Evolutionary conservation across 495 filamentous ascomycete genomes (phyloP), one percentile per base, ranked within the genome.

Genomic region (Neurospora discreta): DNA sequence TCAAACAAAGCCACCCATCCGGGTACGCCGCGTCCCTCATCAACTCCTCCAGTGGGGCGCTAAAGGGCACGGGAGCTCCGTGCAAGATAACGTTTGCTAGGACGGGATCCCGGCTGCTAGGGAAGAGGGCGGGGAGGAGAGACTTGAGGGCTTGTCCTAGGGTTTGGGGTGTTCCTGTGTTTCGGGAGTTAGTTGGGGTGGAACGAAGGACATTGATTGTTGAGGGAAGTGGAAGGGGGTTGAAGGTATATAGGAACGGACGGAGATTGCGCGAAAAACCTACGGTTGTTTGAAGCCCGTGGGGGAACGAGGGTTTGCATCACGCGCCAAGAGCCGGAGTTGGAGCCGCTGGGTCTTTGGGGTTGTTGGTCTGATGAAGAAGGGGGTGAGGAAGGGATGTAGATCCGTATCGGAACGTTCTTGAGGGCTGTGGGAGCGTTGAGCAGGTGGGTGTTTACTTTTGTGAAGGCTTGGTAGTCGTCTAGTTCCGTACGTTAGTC

Each of bases 81-180:
- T 99, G 95, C 75, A 98, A 76, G 36, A 98, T 89, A 15, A 93
- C 90, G 73, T 92, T 92, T n/a, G 96, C 96, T 26, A 97, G 84
- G n/a, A 98, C 89, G 0, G 93, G 89, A 71, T 92, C 93, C 71
- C 94, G 81, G 70, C 92, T 88, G 78, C 91, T 94, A 0, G 93
- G 95, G 79, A 99, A 99, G 16, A 99, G 82, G 68, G 87, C 85
- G 2, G 96, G 95, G 20, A 98, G 82, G 1, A 97, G 77, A 10
- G 78, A 81, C 77, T 94, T 89, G n/a, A 99, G 84, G 9, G 92
- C 92, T 36, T 86, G 85, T 5, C 95, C 95, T 16, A 98, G 80
- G 0, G 94, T 97, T 77, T 97, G 93, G 8, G 79, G 81, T 0
- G 77, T 70, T 82, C 83, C 79, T 83, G 42, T 33, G 6, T 71